Evolutionary conservation across 345 rosid genomes (phyloP), one percentile per base, ranked within the genome.

Genomic region (Gossypium turneri): DNA sequence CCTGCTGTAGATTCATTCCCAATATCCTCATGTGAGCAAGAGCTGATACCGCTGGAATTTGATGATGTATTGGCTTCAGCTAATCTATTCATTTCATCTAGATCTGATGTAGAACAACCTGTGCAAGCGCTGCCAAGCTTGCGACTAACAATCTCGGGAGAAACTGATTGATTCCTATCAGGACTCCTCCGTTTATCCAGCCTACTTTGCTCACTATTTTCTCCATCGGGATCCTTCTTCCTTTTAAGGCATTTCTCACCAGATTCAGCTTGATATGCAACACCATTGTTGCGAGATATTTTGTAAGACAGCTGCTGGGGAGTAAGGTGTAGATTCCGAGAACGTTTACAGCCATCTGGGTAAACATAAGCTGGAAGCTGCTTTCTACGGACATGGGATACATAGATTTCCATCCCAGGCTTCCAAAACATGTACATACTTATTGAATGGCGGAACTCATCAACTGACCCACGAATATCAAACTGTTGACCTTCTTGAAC

Each of bases 401-500:
- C 88, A 81, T 70, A 78, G 51, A 90, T 88, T 50, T 86, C 92
- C 94, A 90, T 90, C 64, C 94, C 88, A 3, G 83, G 90, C 70
- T 88, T 84, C 92, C 94, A 87, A 77, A 83, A 90, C 84, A 81
- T 24, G 19, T 88, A 90, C 89, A 83, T 84, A 60, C 62, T 73
- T 53, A 90, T 65, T 4, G 88, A 80, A 69, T 67, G 83, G 80
- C 84, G 84, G 67, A 88, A 90, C 62, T 86, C 82, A 61, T 86
- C 88, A 20, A 88, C 90, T 0, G 92, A 82, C n/a, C 87, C 86
- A 6, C 94, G 82, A 62, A 90, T 88, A 73, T 90, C 94, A 81
- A 90, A 90, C 77, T 90, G 89, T 73, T 88, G 90, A 16, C 90
- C 88, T 77, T 88, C 92, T 73, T 85, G 86, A 76, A 85, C 77